Percentiles rank a stretch among this genome's conserved stretches.
These are phyloP conservation scores for Pyricularia pennisetigena DNA, from an alignment of 2,329 filamentous ascomycete genomes.

Conservation along the genomic window DNA sequence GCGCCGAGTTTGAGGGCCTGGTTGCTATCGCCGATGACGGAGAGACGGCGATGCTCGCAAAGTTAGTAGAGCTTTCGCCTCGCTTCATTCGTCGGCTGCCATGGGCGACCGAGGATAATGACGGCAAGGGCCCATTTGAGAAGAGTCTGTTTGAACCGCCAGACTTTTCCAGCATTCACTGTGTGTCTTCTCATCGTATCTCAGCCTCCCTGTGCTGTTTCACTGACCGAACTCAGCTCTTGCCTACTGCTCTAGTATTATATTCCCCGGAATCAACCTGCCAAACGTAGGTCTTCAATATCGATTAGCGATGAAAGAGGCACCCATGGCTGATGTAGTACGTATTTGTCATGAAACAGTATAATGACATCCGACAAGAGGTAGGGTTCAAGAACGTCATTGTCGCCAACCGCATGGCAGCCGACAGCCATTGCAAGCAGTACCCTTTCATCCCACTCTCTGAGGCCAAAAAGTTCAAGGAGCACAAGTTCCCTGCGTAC, in stretches of 20 bases:
- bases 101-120: slow-evolving; percentile 66
- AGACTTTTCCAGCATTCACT: slow-evolving; percentile 62
- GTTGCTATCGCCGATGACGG: slow-evolving; percentile 81
- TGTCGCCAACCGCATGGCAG: slow-evolving; percentile 82
- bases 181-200: slow-evolving; percentile 43
- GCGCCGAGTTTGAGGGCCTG: slow-evolving; percentile 81
- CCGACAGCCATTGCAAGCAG: slow-evolving; percentile 84
- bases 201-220: slow-evolving; percentile 64
- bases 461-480: slow-evolving; percentile 69
- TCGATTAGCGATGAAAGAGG: not conserved
- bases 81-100: slow-evolving; percentile 79
- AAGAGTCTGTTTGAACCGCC: slow-evolving; percentile 93
- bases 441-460: slow-evolving; percentile 78
- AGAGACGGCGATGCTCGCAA: slow-evolving; percentile 77
- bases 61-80: slow-evolving; percentile 72
- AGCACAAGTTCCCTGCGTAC: slow-evolving; percentile 78
- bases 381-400: slow-evolving; percentile 91
- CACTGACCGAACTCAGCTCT: slow-evolving; percentile 51
- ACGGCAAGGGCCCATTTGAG: slow-evolving; percentile 54
- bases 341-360: slow-evolving; percentile 19
- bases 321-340: not conserved
- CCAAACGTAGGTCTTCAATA: slow-evolving; percentile 34
- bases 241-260: slow-evolving; percentile 45
- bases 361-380: slow-evolving; percentile 69
- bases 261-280: slow-evolving; percentile 41